Evolutionary conservation across 108 stramenopile genomes (phyloP).

Genomic region (Pseudonitzschia multistriata): DNA sequence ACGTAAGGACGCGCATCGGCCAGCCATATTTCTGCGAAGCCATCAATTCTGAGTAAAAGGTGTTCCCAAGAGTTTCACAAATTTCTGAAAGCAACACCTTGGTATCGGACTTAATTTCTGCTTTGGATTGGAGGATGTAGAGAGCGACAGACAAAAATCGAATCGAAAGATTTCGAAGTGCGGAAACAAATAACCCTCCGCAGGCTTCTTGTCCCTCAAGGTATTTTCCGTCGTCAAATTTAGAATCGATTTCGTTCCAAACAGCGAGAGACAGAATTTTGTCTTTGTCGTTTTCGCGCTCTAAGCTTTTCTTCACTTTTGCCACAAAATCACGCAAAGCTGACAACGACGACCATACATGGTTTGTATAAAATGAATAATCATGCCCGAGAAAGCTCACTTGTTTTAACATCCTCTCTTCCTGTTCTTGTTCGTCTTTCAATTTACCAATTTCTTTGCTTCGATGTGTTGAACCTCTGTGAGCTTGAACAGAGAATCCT

Average conservation of each 20-base stretch:
- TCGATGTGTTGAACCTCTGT: constrained; percentile 3
- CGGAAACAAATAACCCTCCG: constrained; percentile 78
- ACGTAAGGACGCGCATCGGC: constrained; percentile 59
- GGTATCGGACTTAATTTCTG: constrained; percentile 28
- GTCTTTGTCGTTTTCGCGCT: background rate
- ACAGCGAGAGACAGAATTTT: constrained; percentile 17
- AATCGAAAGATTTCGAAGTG: constrained; percentile 56
- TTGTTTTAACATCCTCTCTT: constrained; percentile 27
- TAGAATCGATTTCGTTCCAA: constrained; percentile 47
- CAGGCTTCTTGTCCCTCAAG: constrained; percentile 74
- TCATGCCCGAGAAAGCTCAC: constrained; percentile 61
- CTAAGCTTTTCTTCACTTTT: constrained; percentile 19
- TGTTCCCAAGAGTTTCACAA: constrained; percentile 64
- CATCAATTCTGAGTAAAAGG: constrained; percentile 63
- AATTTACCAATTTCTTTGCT: constrained; percentile 41
- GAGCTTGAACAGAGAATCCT: constrained; percentile 42
- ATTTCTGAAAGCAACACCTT: constrained; percentile 50
- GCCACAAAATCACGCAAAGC: constrained; percentile 59
- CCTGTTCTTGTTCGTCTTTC: constrained; percentile 42
- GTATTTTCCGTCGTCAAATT: constrained; percentile 45
- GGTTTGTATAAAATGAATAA: constrained; percentile 51
- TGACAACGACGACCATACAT: constrained; percentile 64
- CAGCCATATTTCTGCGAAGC: constrained; percentile 77
- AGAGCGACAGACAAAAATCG: constrained; percentile 49
- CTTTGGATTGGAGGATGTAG: constrained; percentile 45